A percentile compares a stretch with the other conserved stretches of the same genome.
Conservation (phyloP, 306 rosid genomes). For the Betula pendula region DNA sequence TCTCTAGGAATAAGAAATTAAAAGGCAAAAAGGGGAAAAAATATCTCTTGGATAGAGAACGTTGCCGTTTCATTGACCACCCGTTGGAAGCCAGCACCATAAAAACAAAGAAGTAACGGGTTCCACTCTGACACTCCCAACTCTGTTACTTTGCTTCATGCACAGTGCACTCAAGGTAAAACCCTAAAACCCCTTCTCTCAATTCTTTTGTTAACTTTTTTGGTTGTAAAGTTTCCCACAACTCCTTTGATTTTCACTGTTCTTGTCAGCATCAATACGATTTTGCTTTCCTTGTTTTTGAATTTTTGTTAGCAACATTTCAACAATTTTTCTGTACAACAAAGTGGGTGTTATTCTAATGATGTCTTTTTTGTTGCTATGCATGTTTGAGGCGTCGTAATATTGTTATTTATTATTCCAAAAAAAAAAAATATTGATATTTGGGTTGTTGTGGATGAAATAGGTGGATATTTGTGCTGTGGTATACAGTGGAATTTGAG, state of each 20-base stretch:
- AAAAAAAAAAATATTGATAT: no score
- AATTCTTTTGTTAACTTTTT: not conserved
- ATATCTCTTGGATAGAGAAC: no score
- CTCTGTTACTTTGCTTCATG: not conserved
- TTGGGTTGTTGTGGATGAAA: not conserved
- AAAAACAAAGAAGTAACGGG: not conserved
- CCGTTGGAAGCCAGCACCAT: not conserved
- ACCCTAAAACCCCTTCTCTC: not conserved
- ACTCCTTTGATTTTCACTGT: not conserved
- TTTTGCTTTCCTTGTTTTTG: not conserved
- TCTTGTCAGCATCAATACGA: not conserved
- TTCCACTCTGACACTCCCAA: not conserved
- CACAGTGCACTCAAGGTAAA: not conserved
- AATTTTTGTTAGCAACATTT: not conserved
- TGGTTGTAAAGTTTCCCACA: not conserved
- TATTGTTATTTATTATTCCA: no score
- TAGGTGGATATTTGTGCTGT: not conserved
- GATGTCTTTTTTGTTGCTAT: not conserved
- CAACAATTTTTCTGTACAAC: not conserved
- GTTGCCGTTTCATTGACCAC: not conserved
- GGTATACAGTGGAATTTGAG: not conserved
- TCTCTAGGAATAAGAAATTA: not conserved
- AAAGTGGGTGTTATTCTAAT: not conserved
- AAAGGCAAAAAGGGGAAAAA: not conserved
- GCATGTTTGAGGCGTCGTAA: not conserved